Conservation (phyloP, 2,329 filamentous ascomycete genomes). For the Fusarium haematococcum region DNA sequence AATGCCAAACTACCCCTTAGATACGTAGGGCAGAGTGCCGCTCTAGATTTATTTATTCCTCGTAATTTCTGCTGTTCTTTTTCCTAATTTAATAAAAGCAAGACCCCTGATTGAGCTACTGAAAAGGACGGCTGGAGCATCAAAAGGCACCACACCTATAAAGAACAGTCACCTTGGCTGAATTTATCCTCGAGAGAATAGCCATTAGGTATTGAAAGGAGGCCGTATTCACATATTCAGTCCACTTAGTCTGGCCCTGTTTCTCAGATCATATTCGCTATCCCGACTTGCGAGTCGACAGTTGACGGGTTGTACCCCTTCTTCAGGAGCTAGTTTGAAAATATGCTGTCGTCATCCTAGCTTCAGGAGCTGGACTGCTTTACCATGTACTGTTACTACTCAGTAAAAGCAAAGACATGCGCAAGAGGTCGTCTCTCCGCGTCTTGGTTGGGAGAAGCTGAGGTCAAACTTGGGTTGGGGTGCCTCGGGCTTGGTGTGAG, state of each 20-base stretch:
- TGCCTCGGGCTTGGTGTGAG: background rate
- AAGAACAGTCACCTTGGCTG: background rate
- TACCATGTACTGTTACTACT: background rate
- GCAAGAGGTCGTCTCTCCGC: background rate
- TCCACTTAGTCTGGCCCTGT: fast-evolving
- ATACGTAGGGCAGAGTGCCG: background rate
- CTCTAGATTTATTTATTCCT: background rate
- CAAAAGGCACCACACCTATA: background rate
- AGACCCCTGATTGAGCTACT: background rate
- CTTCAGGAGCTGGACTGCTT: background rate
- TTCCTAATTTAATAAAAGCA: background rate
- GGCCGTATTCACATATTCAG: background rate
- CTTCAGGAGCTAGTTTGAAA: background rate
- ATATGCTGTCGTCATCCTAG: background rate
- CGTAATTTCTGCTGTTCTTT: background rate
- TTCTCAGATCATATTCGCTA: background rate
- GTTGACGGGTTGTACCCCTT: background rate
- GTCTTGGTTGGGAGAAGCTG: background rate
- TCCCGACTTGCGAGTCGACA: background rate
- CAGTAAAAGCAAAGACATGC: background rate
- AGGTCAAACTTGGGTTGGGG: background rate
- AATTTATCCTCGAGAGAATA: background rate
- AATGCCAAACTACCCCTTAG: background rate
- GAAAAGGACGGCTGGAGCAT: background rate
- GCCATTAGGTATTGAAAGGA: background rate